Evolutionary conservation across 768 basidiomycete species (phyloP).

Genomic region (Antrodiella citrinella): DNA sequence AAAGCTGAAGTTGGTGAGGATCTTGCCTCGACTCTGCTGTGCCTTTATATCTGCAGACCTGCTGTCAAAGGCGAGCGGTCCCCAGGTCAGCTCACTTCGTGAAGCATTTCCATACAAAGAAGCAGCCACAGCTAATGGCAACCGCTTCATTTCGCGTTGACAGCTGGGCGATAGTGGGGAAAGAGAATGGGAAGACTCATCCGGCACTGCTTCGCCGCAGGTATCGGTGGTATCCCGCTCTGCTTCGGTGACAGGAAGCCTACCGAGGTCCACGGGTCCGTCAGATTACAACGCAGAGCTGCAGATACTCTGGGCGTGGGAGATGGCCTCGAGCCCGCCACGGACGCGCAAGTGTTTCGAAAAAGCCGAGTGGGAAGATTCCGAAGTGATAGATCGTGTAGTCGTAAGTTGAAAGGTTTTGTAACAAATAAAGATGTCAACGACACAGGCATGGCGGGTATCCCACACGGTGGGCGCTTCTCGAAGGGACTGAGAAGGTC

Average conservation of each 20-base stretch:
- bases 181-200: no score
- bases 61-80: background rate
- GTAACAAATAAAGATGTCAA: background rate
- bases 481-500: background rate
- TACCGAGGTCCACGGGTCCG: no score
- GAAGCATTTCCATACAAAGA: background rate
- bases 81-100: background rate
- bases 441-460: background rate
- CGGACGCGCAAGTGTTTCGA: background rate
- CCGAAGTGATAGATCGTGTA: background rate
- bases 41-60: background rate
- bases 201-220: no score
- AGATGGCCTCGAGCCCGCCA: background rate
- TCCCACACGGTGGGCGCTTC: background rate
- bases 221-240: background rate
- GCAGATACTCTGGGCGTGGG: background rate
- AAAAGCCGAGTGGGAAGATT: background rate
- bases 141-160: background rate
- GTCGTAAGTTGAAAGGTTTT: background rate
- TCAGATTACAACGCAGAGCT: no score
- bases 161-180: background rate
- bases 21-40: constrained; percentile 4
- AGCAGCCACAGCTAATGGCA: background rate
- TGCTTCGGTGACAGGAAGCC: background rate
- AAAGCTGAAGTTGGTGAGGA: constrained; percentile 15